These are phyloP conservation scores for Coffea canephora DNA, from an alignment of 257 asterid species.

Conservation along the genomic window DNA sequence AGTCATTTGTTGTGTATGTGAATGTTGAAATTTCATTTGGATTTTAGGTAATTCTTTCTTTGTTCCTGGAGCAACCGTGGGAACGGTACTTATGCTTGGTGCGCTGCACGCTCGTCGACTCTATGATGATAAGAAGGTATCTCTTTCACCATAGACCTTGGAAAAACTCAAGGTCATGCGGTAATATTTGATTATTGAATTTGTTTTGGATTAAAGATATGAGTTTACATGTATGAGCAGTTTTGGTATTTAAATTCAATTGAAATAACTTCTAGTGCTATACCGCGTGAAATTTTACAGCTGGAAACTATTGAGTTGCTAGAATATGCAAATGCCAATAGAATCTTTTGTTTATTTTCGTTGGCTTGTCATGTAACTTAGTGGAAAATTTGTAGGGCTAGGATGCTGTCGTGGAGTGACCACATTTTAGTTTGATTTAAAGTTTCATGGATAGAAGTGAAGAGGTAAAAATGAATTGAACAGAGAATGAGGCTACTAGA, in stretches of 20 bases:
- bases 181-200: neutral
- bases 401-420: neutral
- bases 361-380: neutral
- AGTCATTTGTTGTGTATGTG: neutral
- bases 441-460: neutral
- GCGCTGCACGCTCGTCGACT: slow-evolving; percentile 92
- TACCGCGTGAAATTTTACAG: neutral
- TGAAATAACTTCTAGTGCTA: neutral
- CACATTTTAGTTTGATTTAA: neutral
- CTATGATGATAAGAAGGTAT: slow-evolving; percentile 81
- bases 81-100: slow-evolving; percentile 93
- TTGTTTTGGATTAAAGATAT: neutral
- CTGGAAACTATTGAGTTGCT: neutral
- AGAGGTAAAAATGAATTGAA: neutral
- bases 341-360: neutral
- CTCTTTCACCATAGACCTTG: neutral
- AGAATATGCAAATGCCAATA: neutral
- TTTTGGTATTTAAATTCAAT: neutral
- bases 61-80: slow-evolving; percentile 93
- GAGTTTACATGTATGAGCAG: neutral
- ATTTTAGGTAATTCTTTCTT: slow-evolving; percentile 60
- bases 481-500: neutral
- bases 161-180: slow-evolving; percentile 3
- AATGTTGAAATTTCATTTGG: slow-evolving; percentile 14
- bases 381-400: too few relatives aligned